Base-by-base conservation (phyloP, 2,329 filamentous ascomycete genomes). In the Blumeria graminis region DNA sequence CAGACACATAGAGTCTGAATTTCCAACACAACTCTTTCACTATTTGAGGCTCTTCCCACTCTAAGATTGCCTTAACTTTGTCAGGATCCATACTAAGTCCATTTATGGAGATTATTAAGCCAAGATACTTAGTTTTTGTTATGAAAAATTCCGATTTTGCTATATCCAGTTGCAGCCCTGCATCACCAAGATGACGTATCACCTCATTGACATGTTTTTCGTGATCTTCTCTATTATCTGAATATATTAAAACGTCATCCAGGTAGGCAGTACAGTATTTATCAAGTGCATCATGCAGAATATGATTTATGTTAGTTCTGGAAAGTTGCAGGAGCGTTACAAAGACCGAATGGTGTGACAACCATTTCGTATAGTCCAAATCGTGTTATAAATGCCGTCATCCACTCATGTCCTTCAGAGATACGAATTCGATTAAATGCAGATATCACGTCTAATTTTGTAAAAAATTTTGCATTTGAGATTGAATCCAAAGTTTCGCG, bases 341-440 rank as follows among this genome's bases (percentile, higher is more conserved):
- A 48, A 2, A 34, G n/a, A 4, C 41, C 39, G 32, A 56, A 56
- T 13, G 13, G 39, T 1, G 48, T 56, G 16, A 56, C 22, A 16
- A 56, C 16, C 3, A 6, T 32, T 45, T 56, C 54, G 32, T 41
- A 45, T 3, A 56, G 18, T 4, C 54, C 54, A 35, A 45, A 32
- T 9, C 39, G 54, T 6, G 38, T 56, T 3, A 14, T 45, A 16
- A 33, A 62, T 10, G 61, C 60, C 32, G 58, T 61, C 36, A 60
- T 60, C 58, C 57, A 61, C 46, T 62, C 57, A 10, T 61, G 56
- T 1, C 57, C 57, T 52, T 58, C 45, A 13, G 22, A 1, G 22
- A 62, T 57, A 11, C 58, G 11, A 0, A 62, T 55, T 9, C 39
- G 13, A 41, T 58, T 48, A 35, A 57, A 59, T 1, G 56, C 56